Conservation (phyloP, 495 filamentous ascomycete genomes). For the Sordaria brevicollis region DNA sequence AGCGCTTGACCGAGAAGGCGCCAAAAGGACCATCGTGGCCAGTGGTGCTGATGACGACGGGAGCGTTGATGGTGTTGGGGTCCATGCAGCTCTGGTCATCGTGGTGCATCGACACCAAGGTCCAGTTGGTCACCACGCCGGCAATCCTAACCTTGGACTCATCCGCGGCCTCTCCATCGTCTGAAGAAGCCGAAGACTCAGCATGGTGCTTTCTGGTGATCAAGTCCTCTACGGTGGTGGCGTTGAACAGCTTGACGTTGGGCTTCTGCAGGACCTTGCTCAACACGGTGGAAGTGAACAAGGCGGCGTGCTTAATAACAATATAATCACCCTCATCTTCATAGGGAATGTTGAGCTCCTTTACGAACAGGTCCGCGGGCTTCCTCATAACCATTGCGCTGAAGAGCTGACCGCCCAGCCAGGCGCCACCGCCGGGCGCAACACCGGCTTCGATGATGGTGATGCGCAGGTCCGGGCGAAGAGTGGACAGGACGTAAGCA, state of each 20-base stretch:
- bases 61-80: constrained; percentile 89
- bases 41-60: constrained; percentile 75
- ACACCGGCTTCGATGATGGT: constrained; percentile 83
- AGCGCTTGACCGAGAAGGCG: constrained; percentile 76
- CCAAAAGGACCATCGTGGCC: constrained; percentile 85
- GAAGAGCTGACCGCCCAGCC: constrained; percentile 89
- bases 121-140: constrained; percentile 92
- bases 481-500: constrained; percentile 74
- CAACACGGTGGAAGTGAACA: constrained; percentile 80
- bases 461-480: constrained; percentile 82
- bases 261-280: constrained; percentile 70
- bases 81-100: constrained; percentile 86
- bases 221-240: constrained; percentile 80
- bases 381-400: constrained; percentile 90
- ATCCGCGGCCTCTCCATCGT: constrained; percentile 29
- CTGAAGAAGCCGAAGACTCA: neutral
- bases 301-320: constrained; percentile 84
- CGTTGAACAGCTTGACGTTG: constrained; percentile 94
- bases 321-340: constrained; percentile 81
- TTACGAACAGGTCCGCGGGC: constrained; percentile 74
- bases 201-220: constrained; percentile 52
- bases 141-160: constrained; percentile 51
- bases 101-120: constrained; percentile 80
- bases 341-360: constrained; percentile 71
- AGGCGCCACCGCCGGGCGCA: constrained; percentile 79